Base-by-base conservation (phyloP, 2,329 filamentous ascomycete genomes). In the Colletotrichum sidae region DNA sequence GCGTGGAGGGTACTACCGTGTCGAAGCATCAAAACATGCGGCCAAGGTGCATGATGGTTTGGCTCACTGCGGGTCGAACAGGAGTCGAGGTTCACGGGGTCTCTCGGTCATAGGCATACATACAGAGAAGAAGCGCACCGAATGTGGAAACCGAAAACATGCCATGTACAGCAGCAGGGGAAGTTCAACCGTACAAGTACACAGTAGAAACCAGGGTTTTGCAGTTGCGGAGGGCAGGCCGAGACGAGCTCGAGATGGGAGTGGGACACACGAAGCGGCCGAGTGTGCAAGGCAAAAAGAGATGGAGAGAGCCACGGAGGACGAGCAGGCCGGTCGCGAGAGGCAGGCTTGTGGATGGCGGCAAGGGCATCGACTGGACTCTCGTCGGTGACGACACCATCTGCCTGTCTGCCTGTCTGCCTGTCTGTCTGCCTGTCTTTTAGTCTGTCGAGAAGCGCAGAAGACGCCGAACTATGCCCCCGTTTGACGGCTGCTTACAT, bases 11-110 rank as follows among this genome's bases (percentile, higher is more conserved):
- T 41, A n/a, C 35, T 15, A n/a, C 50, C 35, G 57, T 33, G 25
- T 12, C 33, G 15, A 38, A 35, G 38, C 13, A 12, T 4, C 52
- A 17, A 41, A 38, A 8, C n/a, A 56, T 56, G 25, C 61, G 46
- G 52, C 13, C 39, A 51, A 35, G 45, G 35, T 25, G 57, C 62
- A 65, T 65, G 41, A 65, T 39, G 39, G 41, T 42, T 37, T 8
- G 33, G 25, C 25, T 25, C 25, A 25, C 25, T 41, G 61, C 61
- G 51, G 62, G 62, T 61, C 62, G 57, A 42, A 61, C 62, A 65
- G 51, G 62, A 65, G 62, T 35, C 33, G 38, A 51, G n/a, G 34
- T 39, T 39, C 15, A 45, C 15, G 12, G 49, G 37, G 8, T 37
- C 7, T 25, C 4, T 25, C 25, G 25, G 25, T 25, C 25, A 25